A percentile compares a stretch with the other conserved stretches of the same genome.
phyloP scores from a whole-genome alignment of 345 rosid genomes.

The Eucalyptus sp. region DNA sequence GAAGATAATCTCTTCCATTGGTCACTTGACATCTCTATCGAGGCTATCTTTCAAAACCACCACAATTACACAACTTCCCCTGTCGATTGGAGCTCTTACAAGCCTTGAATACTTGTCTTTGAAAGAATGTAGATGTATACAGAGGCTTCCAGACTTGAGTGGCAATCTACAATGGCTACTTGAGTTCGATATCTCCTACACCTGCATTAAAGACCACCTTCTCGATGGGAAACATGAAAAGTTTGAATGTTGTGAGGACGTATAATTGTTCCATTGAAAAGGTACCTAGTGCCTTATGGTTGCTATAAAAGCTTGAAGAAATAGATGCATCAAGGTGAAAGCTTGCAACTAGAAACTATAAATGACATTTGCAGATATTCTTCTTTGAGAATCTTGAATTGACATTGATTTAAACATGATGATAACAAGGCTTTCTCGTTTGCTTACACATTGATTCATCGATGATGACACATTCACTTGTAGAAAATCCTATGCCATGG shows the following conservation, averaged over 20 bases:
- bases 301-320: neutral
- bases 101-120: too few species aligned
- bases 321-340: neutral
- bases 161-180: too few species aligned
- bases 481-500: neutral
- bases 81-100: too few species aligned
- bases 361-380: neutral
- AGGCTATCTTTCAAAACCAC: too few species aligned
- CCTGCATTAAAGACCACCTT: accelerated
- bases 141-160: too few species aligned
- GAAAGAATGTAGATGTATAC: too few species aligned
- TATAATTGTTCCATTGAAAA: neutral
- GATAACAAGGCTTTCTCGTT: neutral
- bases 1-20: too few species aligned
- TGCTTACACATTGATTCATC: neutral
- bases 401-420: neutral
- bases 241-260: neutral
- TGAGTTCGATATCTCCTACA: too few species aligned
- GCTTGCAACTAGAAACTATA: neutral
- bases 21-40: too few species aligned
- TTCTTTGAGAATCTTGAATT: neutral
- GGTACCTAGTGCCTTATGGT: neutral
- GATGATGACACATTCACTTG: neutral
- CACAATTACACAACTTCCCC: too few species aligned
- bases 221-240: neutral